Evolutionary conservation across 495 filamentous ascomycete genomes (phyloP).

Genomic region (Trypethelium eluteriae): DNA sequence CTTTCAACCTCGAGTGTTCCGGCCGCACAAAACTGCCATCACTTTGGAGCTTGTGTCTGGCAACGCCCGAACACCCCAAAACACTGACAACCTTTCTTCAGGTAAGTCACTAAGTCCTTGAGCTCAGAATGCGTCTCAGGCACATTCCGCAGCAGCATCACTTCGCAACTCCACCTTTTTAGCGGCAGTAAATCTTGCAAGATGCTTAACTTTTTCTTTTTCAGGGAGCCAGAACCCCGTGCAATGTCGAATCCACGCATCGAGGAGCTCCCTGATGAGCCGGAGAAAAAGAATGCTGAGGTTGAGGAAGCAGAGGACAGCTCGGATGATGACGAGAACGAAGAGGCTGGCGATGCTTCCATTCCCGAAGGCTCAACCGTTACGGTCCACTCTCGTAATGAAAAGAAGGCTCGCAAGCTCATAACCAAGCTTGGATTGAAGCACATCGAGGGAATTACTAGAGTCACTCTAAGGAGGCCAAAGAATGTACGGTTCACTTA

Average conservation of each 20-base stretch:
- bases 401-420: constrained; percentile 99
- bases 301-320: constrained; percentile 73
- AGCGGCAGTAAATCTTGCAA: neutral
- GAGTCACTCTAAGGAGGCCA: constrained; percentile 92
- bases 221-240: constrained; percentile 14
- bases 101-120: neutral
- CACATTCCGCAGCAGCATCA: neutral
- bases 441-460: constrained; percentile 92
- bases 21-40: neutral
- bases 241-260: constrained; percentile 96
- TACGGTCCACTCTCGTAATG: constrained; percentile 91
- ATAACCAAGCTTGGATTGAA: constrained; percentile 97
- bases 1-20: neutral
- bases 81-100: neutral
- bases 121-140: neutral
- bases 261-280: constrained; percentile 92
- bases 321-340: constrained; percentile 54
- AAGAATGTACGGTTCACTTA: constrained; percentile 73
- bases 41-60: neutral
- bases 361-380: constrained; percentile 81
- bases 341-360: constrained; percentile 52
- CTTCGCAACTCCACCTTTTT: neutral
- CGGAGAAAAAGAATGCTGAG: constrained; percentile 54
- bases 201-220: neutral
- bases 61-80: neutral